Conservation (phyloP, 2,329 filamentous ascomycete species). For the Trichoderma guizhouense region DNA sequence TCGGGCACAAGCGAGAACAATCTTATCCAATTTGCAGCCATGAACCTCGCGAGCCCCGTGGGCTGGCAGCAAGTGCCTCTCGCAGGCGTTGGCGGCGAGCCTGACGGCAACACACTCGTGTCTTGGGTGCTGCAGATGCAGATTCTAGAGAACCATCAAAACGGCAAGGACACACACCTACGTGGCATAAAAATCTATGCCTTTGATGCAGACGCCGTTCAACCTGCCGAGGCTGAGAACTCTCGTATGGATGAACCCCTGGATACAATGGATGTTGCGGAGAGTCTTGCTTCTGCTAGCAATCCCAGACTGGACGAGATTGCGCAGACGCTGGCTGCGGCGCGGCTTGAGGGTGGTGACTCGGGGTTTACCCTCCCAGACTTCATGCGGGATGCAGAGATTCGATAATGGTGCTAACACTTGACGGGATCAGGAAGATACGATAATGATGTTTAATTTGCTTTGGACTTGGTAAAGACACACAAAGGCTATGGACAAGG, state of each 20-base stretch:
- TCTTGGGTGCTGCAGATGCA: slow-evolving; percentile 88
- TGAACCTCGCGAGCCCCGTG: slow-evolving; percentile 72
- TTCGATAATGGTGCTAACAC: slow-evolving; percentile 30
- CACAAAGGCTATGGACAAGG: neutral
- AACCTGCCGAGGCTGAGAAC: slow-evolving; percentile 38
- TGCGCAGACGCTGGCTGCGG: slow-evolving; percentile 27
- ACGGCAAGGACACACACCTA: slow-evolving; percentile 98
- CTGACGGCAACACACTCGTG: slow-evolving; percentile 70
- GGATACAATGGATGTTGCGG: slow-evolving; percentile 24
- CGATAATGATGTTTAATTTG: neutral
- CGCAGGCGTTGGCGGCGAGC: slow-evolving; percentile 51
- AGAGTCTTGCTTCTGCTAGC: slow-evolving; percentile 2
- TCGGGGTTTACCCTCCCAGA: slow-evolving; percentile 37
- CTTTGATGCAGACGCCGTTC: slow-evolving; percentile 48
- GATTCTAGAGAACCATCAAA: slow-evolving; percentile 95
- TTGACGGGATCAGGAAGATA: neutral
- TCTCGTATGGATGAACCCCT: slow-evolving; percentile 29
- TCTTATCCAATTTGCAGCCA: slow-evolving; percentile 79
- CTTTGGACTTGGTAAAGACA: neutral
- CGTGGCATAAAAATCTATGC: slow-evolving; percentile 85
- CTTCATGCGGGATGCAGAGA: slow-evolving; percentile 43
- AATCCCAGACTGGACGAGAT: slow-evolving; percentile 29
- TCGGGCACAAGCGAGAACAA: slow-evolving; percentile 91
- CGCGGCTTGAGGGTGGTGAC: slow-evolving; percentile 34
- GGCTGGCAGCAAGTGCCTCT: slow-evolving; percentile 88